Evolutionary conservation across 306 rosid species (phyloP).

Genomic region (Vigna angularis): DNA sequence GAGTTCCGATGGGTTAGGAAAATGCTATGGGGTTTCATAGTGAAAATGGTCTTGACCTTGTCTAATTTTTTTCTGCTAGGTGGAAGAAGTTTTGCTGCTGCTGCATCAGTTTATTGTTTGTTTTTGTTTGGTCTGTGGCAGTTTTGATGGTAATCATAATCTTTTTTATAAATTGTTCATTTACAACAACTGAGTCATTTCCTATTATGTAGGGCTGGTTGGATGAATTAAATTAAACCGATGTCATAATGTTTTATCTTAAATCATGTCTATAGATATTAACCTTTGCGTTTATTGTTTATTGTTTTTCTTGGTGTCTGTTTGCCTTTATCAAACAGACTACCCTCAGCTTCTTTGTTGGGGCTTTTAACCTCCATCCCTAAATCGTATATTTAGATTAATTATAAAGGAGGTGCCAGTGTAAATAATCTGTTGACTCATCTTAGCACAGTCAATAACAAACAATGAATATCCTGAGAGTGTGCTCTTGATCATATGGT

Average conservation of each 20-base stretch:
- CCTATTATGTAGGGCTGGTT: background rate
- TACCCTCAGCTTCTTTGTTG: background rate
- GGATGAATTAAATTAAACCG: too few species aligned
- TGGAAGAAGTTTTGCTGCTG: too few species aligned
- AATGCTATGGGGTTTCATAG: too few species aligned
- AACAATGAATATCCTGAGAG: background rate
- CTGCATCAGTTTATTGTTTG: too few species aligned
- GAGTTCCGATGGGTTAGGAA: too few species aligned
- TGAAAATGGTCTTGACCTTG: too few species aligned
- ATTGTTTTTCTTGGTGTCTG: background rate
- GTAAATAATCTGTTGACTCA: background rate
- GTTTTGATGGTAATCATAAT: too few species aligned
- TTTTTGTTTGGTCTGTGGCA: too few species aligned
- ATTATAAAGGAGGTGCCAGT: background rate
- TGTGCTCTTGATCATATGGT: background rate
- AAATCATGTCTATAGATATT: too few species aligned
- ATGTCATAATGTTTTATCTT: too few species aligned
- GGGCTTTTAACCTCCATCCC: background rate
- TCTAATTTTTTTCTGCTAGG: too few species aligned
- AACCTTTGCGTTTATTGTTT: background rate
- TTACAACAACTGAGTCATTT: background rate
- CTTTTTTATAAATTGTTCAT: too few species aligned
- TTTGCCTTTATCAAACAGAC: background rate
- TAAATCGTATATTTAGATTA: background rate
- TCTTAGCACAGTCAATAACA: background rate